Evolutionary conservation across 208 protist genomes (phyloP).

Genomic region (Leishmania turanica): DNA sequence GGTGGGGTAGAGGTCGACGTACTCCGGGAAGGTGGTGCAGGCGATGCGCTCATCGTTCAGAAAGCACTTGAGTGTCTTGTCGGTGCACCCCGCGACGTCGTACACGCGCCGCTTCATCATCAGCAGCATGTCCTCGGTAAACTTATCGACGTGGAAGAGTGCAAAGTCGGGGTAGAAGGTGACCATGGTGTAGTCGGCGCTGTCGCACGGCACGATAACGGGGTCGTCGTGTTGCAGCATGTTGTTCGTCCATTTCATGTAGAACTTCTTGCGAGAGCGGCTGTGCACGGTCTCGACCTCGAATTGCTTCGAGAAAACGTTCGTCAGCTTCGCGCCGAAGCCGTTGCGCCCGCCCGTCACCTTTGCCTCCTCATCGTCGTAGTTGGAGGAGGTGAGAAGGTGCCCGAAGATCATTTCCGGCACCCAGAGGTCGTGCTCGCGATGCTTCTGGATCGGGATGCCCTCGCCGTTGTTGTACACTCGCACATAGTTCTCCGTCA

Average conservation of each 20-base stretch:
- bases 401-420: constrained; percentile 99
- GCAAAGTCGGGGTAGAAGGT: constrained; percentile 99
- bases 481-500: constrained; percentile 96
- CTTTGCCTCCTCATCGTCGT: constrained; percentile 98
- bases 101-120: constrained; percentile 98
- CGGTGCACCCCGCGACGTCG: constrained; percentile 98
- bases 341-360: constrained; percentile 97
- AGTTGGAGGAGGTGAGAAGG: constrained; percentile 99
- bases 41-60: constrained; percentile 96
- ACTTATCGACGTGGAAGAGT: constrained; percentile 95
- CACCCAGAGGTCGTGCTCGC: constrained; percentile 98
- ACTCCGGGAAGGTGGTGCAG: constrained; percentile 97
- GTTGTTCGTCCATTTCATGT: constrained; percentile 97
- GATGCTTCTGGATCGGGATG: constrained; percentile 97
- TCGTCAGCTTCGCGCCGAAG: constrained; percentile 99
- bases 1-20: constrained; percentile 96
- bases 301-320: constrained; percentile 99
- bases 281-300: constrained; percentile 97
- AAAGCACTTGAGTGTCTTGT: constrained; percentile 94
- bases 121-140: constrained; percentile 97
- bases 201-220: constrained; percentile 78
- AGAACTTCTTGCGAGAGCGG: constrained; percentile 91
- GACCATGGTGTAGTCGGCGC: constrained; percentile 97
- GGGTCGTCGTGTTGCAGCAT: constrained; percentile 96
- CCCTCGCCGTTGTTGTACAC: constrained; percentile 99